These are phyloP conservation scores for Penicillium argentinense DNA, from an alignment of 495 filamentous ascomycete genomes.

Conservation along the genomic window DNA sequence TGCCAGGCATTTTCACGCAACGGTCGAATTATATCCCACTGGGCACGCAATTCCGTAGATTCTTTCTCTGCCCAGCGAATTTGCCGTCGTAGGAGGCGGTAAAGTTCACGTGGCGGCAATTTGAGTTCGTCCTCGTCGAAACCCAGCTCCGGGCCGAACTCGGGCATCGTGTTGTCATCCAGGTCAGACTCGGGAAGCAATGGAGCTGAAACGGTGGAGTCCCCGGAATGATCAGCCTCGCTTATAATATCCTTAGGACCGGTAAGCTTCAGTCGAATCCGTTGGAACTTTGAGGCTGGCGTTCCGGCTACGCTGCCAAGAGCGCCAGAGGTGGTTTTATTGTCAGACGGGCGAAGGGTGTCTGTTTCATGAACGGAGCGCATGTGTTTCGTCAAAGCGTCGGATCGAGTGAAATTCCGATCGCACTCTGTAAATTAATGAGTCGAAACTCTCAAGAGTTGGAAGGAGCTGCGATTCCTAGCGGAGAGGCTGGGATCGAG, in stretches of 20 bases:
- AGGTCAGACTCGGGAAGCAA: conserved; percentile 45
- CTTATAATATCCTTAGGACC: conserved; percentile 42
- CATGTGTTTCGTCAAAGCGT: conserved; percentile 97
- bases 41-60: conserved; percentile 55
- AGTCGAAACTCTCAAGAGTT: too few relatives aligned
- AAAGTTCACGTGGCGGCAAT: conserved; percentile 67
- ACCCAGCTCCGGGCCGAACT: conserved; percentile 35
- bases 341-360: conserved; percentile 82
- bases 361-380: conserved; percentile 98
- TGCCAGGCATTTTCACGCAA: conserved; percentile 75
- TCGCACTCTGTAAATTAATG: conserved; percentile 73
- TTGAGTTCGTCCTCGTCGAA: conserved; percentile 73
- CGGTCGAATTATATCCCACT: conserved; percentile 65
- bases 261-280: conserved; percentile 66
- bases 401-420: conserved; percentile 93
- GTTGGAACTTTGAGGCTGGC: conserved; percentile 56
- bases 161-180: conserved; percentile 47
- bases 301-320: conserved; percentile 33
- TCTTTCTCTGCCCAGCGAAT: conserved; percentile 81
- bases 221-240: conserved; percentile 53
- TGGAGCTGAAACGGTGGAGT: conserved; percentile 49
- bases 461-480: not conserved
- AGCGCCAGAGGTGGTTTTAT: conserved; percentile 63
- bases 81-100: conserved; percentile 71
- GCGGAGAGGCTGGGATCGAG: not conserved